Conservation (phyloP, 2,329 filamentous ascomycete genomes). For the Penicillium sp. region DNA sequence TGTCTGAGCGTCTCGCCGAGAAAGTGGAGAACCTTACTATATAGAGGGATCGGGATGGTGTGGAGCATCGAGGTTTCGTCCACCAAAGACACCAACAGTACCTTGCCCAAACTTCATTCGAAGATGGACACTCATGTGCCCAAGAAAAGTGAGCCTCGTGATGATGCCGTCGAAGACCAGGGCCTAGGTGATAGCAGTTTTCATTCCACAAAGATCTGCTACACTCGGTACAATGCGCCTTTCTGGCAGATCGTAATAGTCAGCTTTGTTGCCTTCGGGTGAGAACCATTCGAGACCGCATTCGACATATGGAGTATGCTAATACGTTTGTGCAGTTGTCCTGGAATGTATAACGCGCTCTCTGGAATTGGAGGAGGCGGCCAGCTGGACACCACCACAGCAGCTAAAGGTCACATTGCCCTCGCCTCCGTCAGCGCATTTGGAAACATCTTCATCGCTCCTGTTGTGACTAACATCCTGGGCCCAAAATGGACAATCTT, state of each 20-base stretch:
- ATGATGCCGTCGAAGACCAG: too few species aligned
- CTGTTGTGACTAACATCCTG: conserved; percentile 3
- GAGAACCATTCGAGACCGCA: not conserved
- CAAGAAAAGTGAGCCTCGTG: too few species aligned
- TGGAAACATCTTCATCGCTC: conserved; percentile 4
- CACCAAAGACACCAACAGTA: not conserved
- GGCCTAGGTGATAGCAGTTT: not conserved
- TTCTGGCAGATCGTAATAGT: conserved; percentile 9
- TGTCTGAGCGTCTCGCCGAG: not conserved
- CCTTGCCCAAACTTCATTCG: not conserved
- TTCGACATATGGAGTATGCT: not conserved
- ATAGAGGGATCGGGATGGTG: not conserved
- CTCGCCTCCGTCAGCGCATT: conserved; percentile 5
- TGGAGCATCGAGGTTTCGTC: not conserved
- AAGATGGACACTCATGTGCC: not conserved
- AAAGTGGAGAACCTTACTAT: not conserved
- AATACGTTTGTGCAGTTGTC: conserved; percentile 1
- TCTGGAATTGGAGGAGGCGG: conserved; percentile 8
- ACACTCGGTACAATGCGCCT: conserved; percentile 4
- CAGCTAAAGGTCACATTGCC: conserved; percentile 6
- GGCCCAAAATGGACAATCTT: conserved; percentile 7
- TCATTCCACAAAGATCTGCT: not conserved
- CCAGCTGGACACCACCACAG: conserved; percentile 4
- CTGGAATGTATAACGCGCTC: conserved; percentile 8
- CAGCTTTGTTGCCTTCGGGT: conserved; percentile 9